phyloP scores from a whole-genome alignment of 2,329 filamentous ascomycete genomes.

The Exophiala viscosa region DNA sequence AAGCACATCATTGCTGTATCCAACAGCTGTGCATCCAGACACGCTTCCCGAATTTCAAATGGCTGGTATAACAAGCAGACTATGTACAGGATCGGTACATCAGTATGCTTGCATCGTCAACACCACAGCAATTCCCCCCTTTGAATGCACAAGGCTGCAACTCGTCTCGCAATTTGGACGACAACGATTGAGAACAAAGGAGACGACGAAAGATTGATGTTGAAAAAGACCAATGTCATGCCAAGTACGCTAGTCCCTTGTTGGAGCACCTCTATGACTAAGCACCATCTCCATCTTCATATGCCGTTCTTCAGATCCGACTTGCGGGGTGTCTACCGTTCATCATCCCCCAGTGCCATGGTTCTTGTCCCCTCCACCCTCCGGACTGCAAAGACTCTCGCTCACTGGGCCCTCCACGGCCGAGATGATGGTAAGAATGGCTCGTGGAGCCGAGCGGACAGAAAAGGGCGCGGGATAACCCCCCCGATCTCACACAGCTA shows the following conservation, averaged over 20 bases:
- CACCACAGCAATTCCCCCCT: too few species aligned
- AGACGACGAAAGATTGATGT: neutral
- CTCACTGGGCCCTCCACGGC: neutral
- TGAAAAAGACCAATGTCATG: conserved; percentile 8
- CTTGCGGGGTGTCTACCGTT: conserved; percentile 12
- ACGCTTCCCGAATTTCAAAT: too few species aligned
- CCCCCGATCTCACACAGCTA: conserved; percentile 6
- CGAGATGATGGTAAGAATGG: too few species aligned
- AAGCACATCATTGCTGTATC: too few species aligned
- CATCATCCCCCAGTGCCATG: neutral
- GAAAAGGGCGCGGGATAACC: neutral
- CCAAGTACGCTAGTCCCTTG: neutral
- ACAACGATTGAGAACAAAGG: neutral
- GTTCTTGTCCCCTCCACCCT: neutral
- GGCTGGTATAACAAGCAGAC: too few species aligned
- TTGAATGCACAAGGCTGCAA: too few species aligned
- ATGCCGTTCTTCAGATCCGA: conserved; percentile 12
- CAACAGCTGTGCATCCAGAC: too few species aligned
- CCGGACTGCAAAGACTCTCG: neutral
- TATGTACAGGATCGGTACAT: too few species aligned
- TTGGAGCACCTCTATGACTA: neutral
- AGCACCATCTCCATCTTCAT: conserved; percentile 5
- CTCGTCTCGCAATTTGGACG: neutral
- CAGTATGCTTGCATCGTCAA: too few species aligned
- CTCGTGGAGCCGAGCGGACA: too few species aligned